Conservation (phyloP, 371 early-diverging fungal species). For the Mortierella sp. region DNA sequence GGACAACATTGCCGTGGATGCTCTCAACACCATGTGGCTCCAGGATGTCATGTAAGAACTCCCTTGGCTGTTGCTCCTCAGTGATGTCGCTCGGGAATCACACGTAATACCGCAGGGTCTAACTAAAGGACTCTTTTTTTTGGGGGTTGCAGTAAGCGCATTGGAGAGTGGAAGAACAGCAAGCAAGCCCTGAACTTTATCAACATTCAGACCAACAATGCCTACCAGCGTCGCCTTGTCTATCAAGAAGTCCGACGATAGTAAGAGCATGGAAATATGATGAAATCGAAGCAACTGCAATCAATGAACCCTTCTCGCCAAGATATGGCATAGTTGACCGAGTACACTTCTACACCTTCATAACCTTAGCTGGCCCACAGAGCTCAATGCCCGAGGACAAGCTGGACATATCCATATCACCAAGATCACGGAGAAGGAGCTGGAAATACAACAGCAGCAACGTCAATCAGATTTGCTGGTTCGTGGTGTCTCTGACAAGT, state of each 20-base stretch:
- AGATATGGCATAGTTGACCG: not conserved
- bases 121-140: not conserved
- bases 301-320: not conserved
- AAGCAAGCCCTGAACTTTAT: conserved; percentile 57
- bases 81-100: not conserved
- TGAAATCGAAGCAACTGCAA: not conserved
- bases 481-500: not conserved
- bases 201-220: conserved; percentile 65
- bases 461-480: conserved; percentile 65
- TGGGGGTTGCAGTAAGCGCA: conserved; percentile 47
- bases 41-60: conserved; percentile 58
- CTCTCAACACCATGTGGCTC: conserved; percentile 69
- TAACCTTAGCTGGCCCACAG: conserved; percentile 29
- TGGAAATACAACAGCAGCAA: conserved; percentile 19
- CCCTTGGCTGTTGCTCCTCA: not conserved
- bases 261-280: conserved; percentile 32
- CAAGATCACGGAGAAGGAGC: conserved; percentile 21
- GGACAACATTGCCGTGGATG: conserved; percentile 74
- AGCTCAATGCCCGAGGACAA: conserved; percentile 24
- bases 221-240: conserved; percentile 74
- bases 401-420: conserved; percentile 21
- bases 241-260: conserved; percentile 78
- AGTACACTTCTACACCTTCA: not conserved
- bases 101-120: too few species aligned
- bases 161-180: conserved; percentile 64